Base-by-base conservation (phyloP, 345 rosid genomes). In the Clausena lansium region DNA sequence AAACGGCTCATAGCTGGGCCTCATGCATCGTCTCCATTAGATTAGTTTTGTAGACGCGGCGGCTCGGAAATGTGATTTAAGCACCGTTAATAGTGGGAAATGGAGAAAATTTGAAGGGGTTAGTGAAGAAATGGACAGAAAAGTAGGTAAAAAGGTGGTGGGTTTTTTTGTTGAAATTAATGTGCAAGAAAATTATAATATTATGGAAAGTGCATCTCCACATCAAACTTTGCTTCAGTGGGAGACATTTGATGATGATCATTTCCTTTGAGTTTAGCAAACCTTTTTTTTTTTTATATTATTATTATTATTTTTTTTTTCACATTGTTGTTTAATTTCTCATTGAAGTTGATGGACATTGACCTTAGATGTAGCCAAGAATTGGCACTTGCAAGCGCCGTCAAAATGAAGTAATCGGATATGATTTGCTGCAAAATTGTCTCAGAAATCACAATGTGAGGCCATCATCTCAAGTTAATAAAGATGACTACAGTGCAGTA, bases 31-130 rank as follows among this genome's bases (percentile, higher is more conserved):
- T 35, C 36, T 3, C 24, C 35, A 22, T 22, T n/a, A 27, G 77
- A 50, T 73, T 79, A 27, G 70, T 47, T 39, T 74, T 17, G 66
- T 20, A 73, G 79, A 84, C 35, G 83, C 61, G 84, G 81, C 73
- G 75, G 72, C 79, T 69, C 57, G 79, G 35, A n/a, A 65, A 38
- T 25, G 80, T 25, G 17, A 22, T 39, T 10, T 73, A 11, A 24
- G 15, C 61, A 65, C 72, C 71, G 73, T 63, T 33, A 47, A 20
- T 47, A 68, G 15, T 73, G 79, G 77, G 67, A 17, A 79, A 80
- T 60, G 60, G 38, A 13, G 62, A 52, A 19, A 62, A 32, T 0
- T 17, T 28, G 9, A 17, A 27, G 32, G 24, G 24, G 35, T 30
- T 25, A 78, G 47, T 39, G 60, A 36, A 41, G 32, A 74, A 65